Percentiles rank a stretch among this genome's conserved stretches.
phyloP scores from a whole-genome alignment of 805 yeast genomes.

The Saccharomyces jurei region DNA sequence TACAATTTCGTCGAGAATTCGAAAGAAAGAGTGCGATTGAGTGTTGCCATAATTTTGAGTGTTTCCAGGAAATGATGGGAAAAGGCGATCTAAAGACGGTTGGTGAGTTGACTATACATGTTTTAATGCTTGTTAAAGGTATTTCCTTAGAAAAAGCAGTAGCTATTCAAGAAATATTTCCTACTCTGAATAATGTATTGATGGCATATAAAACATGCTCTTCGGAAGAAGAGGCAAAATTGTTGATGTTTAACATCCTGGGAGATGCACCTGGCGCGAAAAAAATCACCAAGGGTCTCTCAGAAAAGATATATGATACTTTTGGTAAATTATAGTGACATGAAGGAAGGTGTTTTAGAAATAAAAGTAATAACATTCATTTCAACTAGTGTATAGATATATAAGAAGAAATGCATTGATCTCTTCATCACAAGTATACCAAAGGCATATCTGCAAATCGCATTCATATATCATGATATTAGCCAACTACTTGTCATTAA shows the following conservation, averaged over 20 bases:
- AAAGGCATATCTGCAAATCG: not conserved
- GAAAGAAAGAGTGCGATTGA: conserved; percentile 28
- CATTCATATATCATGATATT: not conserved
- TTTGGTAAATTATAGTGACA: conserved; percentile 8
- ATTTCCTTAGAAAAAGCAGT: conserved; percentile 79
- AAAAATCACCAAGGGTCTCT: conserved; percentile 26
- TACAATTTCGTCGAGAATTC: conserved; percentile 39
- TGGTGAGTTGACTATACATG: conserved; percentile 62
- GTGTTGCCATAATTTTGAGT: conserved; percentile 40
- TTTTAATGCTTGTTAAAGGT: conserved; percentile 77
- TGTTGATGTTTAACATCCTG: conserved; percentile 19
- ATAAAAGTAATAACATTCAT: not conserved
- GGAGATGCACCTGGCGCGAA: conserved; percentile 29
- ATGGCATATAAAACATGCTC: conserved; percentile 23
- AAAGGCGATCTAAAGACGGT: conserved; percentile 66
- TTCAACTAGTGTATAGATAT: not conserved
- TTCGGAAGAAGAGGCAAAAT: conserved; percentile 21
- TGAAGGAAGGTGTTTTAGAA: not conserved
- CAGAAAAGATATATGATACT: conserved; percentile 27
- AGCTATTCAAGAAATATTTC: conserved; percentile 59
- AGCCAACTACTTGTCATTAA: conserved; percentile 1
- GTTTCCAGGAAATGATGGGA: conserved; percentile 60
- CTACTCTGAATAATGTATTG: conserved; percentile 57
- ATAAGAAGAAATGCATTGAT: not conserved
- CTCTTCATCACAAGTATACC: not conserved